Base-by-base conservation (phyloP, 495 filamentous ascomycete genomes). In the Evernia prunastri region DNA sequence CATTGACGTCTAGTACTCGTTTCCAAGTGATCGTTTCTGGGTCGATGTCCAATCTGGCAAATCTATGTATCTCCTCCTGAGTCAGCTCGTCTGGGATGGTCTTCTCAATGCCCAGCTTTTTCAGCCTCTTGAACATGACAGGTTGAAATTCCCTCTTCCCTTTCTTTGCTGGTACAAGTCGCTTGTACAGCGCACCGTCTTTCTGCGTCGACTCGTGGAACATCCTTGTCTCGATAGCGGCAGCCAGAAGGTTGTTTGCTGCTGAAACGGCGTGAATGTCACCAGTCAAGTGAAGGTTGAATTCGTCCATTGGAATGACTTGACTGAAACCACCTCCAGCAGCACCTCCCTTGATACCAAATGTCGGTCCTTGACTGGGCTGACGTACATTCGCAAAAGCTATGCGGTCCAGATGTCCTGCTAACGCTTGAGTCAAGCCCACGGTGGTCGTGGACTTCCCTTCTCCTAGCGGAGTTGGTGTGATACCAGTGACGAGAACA, bases 301-400 rank as follows among this genome's bases (percentile, higher is more conserved):
- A 98, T 74, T 98, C 94, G 67, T 98, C 94, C 94, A 98, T 98
- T 59, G 94, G 94, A 68, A 98, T 97, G 70, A 97, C 94, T 75
- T 98, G 94, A 74, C 90, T 95, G 80, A 96, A 98, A 20, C 94
- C 94, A 68, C 94, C 94, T 70, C 94, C 94, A 63, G 94, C 94
- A 59, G 94, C 94, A 66, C 94, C 94, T 53, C 94, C 94, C 79
- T 98, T 98, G 81, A 98, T 97, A 70, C 94, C 94, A 72, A 98
- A 98, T 0, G 94, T 98, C 59, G 94, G 94, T 13, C 94, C 94
- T 79, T 97, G 94, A 70, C 90, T 95, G 36, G 94, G 94, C 77
- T 98, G 94, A 56, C 94, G 86, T 59, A 98, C 94, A 69, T 98
- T 98, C 74, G 94, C 93, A 70, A 98, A 97, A 17, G 85, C 87